Evolutionary conservation across 148 eudicot genomes (phyloP).

Genomic region (Nepenthes mirabilis): DNA sequence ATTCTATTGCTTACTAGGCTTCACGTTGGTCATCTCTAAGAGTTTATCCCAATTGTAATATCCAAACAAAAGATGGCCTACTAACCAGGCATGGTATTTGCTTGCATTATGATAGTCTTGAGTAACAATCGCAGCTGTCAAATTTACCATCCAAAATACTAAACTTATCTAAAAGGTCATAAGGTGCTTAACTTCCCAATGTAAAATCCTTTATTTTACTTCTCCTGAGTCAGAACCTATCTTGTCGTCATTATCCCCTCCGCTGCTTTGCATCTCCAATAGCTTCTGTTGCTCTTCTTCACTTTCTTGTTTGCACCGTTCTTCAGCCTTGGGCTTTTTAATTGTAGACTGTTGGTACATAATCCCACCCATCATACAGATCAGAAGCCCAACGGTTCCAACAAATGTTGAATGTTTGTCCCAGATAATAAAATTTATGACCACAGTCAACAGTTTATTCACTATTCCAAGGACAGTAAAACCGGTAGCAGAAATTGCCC

Average conservation of each 20-base stretch:
- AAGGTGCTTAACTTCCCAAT: too few species aligned
- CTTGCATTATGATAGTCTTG: too few species aligned
- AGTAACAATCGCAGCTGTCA: too few species aligned
- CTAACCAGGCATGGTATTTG: too few species aligned
- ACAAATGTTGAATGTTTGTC: conserved; percentile 81
- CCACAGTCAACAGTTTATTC: conserved; percentile 81
- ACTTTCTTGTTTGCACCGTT: conserved; percentile 23
- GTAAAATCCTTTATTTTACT: conserved; percentile 18
- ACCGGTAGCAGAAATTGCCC: conserved; percentile 90
- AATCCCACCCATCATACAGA: conserved; percentile 89
- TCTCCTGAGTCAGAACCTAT: conserved; percentile 20
- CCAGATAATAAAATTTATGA: conserved; percentile 80
- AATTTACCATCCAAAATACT: neutral
- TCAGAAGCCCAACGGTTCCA: conserved; percentile 82
- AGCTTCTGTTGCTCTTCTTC: conserved; percentile 61
- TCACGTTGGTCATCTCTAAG: too few species aligned
- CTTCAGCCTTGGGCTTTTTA: conserved; percentile 46
- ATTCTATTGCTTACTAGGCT: too few species aligned
- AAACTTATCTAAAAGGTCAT: neutral
- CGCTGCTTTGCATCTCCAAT: conserved; percentile 61
- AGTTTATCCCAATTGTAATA: too few species aligned
- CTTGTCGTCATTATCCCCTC: conserved; percentile 16
- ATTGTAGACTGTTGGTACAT: conserved; percentile 79
- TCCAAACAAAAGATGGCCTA: too few species aligned
- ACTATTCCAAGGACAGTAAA: conserved; percentile 95